Conservation (phyloP, 345 rosid species). For the Zanthoxylum bungeanum region DNA sequence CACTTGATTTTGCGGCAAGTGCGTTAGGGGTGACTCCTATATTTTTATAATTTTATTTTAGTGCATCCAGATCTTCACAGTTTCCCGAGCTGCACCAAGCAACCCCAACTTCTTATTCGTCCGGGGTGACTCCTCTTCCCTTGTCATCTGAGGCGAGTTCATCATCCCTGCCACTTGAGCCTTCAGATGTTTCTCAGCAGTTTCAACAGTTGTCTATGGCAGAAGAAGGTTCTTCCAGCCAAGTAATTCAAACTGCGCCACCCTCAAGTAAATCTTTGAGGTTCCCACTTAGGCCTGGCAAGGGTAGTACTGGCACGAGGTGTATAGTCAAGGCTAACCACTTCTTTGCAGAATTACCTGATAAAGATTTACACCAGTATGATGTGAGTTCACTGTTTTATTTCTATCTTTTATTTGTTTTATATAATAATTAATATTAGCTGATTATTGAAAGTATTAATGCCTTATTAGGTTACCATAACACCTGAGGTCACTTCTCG, state of each 20-base stretch:
- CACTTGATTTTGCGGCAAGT: not conserved
- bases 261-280: slow-evolving; percentile 70
- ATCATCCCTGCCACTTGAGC: slow-evolving; percentile 43
- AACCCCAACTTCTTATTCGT: slow-evolving; percentile 54
- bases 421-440: not conserved
- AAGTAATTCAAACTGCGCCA: slow-evolving; percentile 56
- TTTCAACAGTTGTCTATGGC: slow-evolving; percentile 49
- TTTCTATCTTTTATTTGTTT: not conserved
- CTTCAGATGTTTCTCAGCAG: slow-evolving; percentile 32
- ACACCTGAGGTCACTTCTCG: slow-evolving; percentile 76
- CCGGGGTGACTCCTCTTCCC: slow-evolving; percentile 57
- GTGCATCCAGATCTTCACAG: slow-evolving; percentile 41
- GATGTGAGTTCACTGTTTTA: slow-evolving; percentile 47
- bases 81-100: slow-evolving; percentile 99
- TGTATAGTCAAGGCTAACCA: slow-evolving; percentile 94
- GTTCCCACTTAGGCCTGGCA: slow-evolving; percentile 85
- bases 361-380: slow-evolving; percentile 93
- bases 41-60: not conserved
- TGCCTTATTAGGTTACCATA: slow-evolving; percentile 56
- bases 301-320: slow-evolving; percentile 50
- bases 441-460: not conserved
- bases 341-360: slow-evolving; percentile 82
- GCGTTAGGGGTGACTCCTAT: not conserved
- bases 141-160: slow-evolving; percentile 55
- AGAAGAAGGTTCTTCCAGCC: slow-evolving; percentile 48